Base-by-base conservation (phyloP, 441 rosid genomes). In the Geranium incanum region DNA sequence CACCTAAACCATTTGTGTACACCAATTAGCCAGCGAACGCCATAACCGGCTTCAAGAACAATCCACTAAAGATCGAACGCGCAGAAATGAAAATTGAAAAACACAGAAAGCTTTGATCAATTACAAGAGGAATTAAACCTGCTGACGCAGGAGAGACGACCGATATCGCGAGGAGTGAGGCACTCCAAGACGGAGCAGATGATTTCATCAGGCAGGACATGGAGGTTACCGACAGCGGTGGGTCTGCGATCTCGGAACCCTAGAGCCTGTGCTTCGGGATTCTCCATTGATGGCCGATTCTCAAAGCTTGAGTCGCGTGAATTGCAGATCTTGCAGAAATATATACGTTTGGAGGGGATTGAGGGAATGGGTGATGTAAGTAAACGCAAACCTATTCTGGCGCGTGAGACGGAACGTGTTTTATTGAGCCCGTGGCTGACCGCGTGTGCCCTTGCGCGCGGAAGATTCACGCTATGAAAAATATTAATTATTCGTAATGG, bases 111-210 rank as follows among this genome's bases (percentile, higher is more conserved):
- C 16, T 50, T 50, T 18, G 28, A 70, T 21, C 0, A 1, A 15
- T 67, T 7, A 0, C 12, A 50, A 59, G n/a, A 23, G 8, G 36
- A 0, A 21, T 55, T 18, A 59, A 55, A 93, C 99, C 99, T 94
- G 97, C 99, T 94, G 72, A 88, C 94, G 73, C 99, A 89, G 72
- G 97, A 76, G 76, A 92, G 84, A 65, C 88, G 87, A 76, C 90
- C 91, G 70, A 88, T 79, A 16, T 94, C 97, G 9, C 84, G 87
- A 43, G 94, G 95, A 77, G 82, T 33, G 76, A 94, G 94, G 70
- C 21, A 37, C 41, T 88, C 91, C 71, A 94, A 72, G 73, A 91
- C 82, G 48, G 85, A 60, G 70, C 89, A 87, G 77, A 90, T 73
- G 11, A 92, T 74, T 55, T 94, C 97, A 64, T 94, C 99, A 48